phyloP scores from a whole-genome alignment of 164 flowering plant species.

The Magnolia officinalis region DNA sequence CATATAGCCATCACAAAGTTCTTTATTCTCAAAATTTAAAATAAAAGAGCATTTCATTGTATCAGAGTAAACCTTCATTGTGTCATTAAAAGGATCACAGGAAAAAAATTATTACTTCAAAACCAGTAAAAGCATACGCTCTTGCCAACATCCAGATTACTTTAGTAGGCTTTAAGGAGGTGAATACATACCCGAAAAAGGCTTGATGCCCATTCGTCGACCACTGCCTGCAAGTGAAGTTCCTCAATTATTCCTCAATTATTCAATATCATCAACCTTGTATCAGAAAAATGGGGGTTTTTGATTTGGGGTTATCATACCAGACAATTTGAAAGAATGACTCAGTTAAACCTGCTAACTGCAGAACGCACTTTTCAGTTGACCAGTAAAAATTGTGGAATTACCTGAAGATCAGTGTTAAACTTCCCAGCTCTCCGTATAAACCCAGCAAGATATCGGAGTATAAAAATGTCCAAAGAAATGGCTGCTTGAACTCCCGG shows the following conservation, averaged over 20 bases:
- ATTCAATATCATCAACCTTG: slow-evolving; percentile 11
- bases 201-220: slow-evolving; percentile 99
- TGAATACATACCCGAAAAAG: slow-evolving; percentile 76
- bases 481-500: slow-evolving; percentile 98
- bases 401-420: slow-evolving; percentile 95
- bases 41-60: background rate
- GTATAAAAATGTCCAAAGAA: slow-evolving; percentile 76
- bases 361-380: background rate
- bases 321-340: background rate
- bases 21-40: background rate
- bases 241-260: background rate
- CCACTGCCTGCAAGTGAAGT: slow-evolving; percentile 65
- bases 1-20: background rate
- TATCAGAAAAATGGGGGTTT: background rate
- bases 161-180: slow-evolving; percentile 6
- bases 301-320: background rate
- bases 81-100: background rate
- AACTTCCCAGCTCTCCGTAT: slow-evolving; percentile 57
- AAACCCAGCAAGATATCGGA: slow-evolving; percentile 70
- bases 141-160: slow-evolving; percentile 2
- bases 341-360: background rate
- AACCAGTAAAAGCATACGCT: background rate
- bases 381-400: background rate
- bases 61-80: background rate
- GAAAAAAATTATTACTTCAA: background rate